Conservation (phyloP, 805 yeast species). For the Babjeviella inositovora region DNA sequence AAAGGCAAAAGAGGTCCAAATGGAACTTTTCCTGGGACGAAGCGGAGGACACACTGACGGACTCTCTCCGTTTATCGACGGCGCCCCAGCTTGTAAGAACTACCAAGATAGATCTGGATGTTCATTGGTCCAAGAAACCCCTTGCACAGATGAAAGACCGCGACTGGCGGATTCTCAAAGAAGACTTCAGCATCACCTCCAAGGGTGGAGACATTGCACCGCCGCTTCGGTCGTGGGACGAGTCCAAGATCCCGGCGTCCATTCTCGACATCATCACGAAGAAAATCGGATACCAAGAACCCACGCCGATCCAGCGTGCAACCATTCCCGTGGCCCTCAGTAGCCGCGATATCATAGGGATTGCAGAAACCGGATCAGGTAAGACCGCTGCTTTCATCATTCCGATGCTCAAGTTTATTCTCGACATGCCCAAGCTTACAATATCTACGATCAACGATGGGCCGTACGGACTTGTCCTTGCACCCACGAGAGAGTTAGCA, state of each 20-base stretch:
- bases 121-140: conserved; percentile 58
- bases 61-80: conserved; percentile 21
- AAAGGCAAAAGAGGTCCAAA: conserved; percentile 22
- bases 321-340: conserved; percentile 58
- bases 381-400: conserved; percentile 74
- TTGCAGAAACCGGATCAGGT: conserved; percentile 97
- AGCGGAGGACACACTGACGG: conserved; percentile 45
- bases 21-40: conserved; percentile 60
- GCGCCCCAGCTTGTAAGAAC: conserved; percentile 1
- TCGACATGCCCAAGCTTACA: conserved; percentile 26
- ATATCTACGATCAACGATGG: conserved; percentile 38
- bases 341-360: conserved; percentile 59
- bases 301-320: conserved; percentile 87
- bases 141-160: conserved; percentile 52
- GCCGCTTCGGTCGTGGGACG: conserved; percentile 69
- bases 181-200: conserved; percentile 53
- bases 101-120: too few species aligned
- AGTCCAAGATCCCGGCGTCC: conserved; percentile 29
- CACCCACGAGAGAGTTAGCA: conserved; percentile 91
- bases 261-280: conserved; percentile 17
- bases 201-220: conserved; percentile 30
- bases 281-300: conserved; percentile 35
- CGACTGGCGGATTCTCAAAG: conserved; percentile 82
- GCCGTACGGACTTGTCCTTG: conserved; percentile 60
- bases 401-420: conserved; percentile 48